Conservation (phyloP, 352 stramenopile genomes). For the Phytophthora vignae region DNA sequence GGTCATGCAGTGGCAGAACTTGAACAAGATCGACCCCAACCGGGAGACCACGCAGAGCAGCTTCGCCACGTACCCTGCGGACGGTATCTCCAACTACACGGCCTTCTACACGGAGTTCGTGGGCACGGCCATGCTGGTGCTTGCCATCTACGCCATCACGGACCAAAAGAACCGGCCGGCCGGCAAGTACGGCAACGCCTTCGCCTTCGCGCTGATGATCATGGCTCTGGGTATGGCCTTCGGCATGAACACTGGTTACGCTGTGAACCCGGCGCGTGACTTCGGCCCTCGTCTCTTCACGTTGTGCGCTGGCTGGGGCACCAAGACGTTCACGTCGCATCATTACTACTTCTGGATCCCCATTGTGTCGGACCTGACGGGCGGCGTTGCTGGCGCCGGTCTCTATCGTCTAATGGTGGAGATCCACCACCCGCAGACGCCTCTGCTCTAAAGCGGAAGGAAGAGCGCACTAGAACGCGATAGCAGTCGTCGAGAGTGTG, state of each 20-base stretch:
- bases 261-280: constrained; percentile 59
- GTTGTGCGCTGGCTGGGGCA: constrained; percentile 43
- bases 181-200: constrained; percentile 39
- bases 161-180: constrained; percentile 45
- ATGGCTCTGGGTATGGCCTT: constrained; percentile 62
- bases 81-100: constrained; percentile 48
- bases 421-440: constrained; percentile 47
- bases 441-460: background rate
- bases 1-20: constrained; percentile 51
- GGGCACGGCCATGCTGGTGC: constrained; percentile 57
- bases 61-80: constrained; percentile 56
- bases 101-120: constrained; percentile 68
- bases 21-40: constrained; percentile 55
- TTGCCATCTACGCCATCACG: constrained; percentile 56
- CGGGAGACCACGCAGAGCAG: constrained; percentile 42
- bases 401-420: constrained; percentile 48
- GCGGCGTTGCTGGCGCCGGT: constrained; percentile 39
- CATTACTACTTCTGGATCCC: constrained; percentile 65
- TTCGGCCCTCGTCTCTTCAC: constrained; percentile 52
- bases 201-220: constrained; percentile 55
- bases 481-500: background rate
- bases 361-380: constrained; percentile 38
- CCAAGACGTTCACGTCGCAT: constrained; percentile 50
- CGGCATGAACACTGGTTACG: constrained; percentile 61
- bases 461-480: background rate